Evolutionary conservation across 768 basidiomycete species (phyloP).

Genomic region (Leucosporidium yakuticum): DNA sequence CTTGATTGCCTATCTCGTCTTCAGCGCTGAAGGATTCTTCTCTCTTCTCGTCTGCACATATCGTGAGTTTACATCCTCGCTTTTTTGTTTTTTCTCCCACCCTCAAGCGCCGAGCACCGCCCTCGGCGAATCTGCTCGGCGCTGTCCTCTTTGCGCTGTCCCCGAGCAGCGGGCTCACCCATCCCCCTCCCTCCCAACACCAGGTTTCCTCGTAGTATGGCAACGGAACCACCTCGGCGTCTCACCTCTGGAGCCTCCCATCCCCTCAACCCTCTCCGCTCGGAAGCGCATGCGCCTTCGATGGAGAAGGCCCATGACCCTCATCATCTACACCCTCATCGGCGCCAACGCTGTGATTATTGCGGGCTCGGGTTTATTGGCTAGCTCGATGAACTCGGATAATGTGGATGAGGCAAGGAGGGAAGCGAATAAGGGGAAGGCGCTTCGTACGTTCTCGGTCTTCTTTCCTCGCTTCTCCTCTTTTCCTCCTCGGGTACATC

Average conservation of each 20-base stretch:
- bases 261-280: slow-evolving; percentile 16
- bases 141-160: background rate
- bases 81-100: too few relatives aligned
- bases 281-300: slow-evolving; percentile 6
- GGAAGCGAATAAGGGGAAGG: background rate
- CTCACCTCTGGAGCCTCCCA: slow-evolving; percentile 30
- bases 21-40: slow-evolving; percentile 36
- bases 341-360: slow-evolving; percentile 14
- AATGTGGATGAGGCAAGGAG: background rate
- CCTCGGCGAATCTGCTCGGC: background rate
- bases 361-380: background rate
- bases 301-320: slow-evolving; percentile 18
- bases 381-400: slow-evolving; percentile 1
- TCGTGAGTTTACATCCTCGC: slow-evolving; percentile 1
- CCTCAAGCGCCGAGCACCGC: too few relatives aligned
- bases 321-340: slow-evolving; percentile 25
- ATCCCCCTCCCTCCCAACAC: too few relatives aligned
- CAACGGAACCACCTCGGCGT: slow-evolving; percentile 21
- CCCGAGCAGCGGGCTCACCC: background rate
- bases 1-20: slow-evolving; percentile 36
- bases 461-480: too few relatives aligned
- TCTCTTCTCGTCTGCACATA: slow-evolving; percentile 33
- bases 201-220: slow-evolving; percentile 34
- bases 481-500: background rate
- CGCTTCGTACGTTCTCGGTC: background rate